Evolutionary conservation across 345 rosid genomes (phyloP), one percentile per base, ranked within the genome.

Genomic region (Microcos paniculata): DNA sequence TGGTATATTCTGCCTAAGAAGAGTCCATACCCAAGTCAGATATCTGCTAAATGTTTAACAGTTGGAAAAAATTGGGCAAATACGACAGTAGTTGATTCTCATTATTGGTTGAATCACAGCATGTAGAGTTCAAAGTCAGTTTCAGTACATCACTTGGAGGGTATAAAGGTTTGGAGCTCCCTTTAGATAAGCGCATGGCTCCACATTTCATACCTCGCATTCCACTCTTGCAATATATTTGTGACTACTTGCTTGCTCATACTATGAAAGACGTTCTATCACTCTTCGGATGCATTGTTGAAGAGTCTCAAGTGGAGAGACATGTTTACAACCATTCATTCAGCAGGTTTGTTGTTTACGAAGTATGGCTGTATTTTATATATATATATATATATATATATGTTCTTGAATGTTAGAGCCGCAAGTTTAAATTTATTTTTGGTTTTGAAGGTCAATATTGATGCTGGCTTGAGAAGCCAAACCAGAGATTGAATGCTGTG

Each of bases 1-100:
- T 30, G 42, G 35, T 62, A 14, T 13, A 59, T 12, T 59, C 38
- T 59, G 16, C 38, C 35, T 13, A 16, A 9, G 16, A 31, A 31
- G 18, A 59, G 19, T 59, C 6, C 2, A 28, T 59, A 4, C 15
- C 6, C 3, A 30, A 12, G n/a, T 24, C 5, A 16, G n/a, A n/a
- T 26, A 26, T 59, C 19, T 59, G 64, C 64, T 59, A 70, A 55
- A 66, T 42, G 35, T 64, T 76, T 52, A 16, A 38, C 23, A 51
- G 56, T 63, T 73, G 67, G 33, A 31, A 58, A 28, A 51, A 57
- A 57, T 10, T 62, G 43, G 3, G 19, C 33, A 46, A 43, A 64
- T 42, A 65, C 1, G 7, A 67, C 4, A 67, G 9, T 30, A 18
- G 53, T 14, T 8, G 21, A 13, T 46, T 67, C 24, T 66, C 57